Percentiles rank a stretch among this genome's conserved stretches.
Evolutionary conservation across 2,329 filamentous ascomycete genomes (phyloP).

Genomic region (Aspergillus cejpii): DNA sequence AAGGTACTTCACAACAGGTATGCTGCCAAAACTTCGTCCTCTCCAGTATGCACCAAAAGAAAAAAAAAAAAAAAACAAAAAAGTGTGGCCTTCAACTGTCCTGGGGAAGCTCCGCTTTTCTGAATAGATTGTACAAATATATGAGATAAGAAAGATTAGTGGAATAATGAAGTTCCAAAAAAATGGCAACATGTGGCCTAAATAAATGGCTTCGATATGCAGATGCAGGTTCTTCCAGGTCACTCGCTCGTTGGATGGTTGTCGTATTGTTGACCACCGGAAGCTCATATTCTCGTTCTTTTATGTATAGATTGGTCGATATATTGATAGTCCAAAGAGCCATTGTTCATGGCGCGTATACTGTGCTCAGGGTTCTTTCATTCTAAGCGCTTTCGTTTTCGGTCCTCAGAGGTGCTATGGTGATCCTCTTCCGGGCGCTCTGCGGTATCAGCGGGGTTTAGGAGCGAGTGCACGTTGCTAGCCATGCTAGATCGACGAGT

Average conservation of each 20-base stretch:
- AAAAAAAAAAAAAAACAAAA: conserved; percentile 4
- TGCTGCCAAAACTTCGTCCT: background rate
- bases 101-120: background rate
- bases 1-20: conserved; percentile 1
- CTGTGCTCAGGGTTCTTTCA: conserved; percentile 25
- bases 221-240: conserved; percentile 3
- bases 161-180: conserved; percentile 4
- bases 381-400: conserved; percentile 55
- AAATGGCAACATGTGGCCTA: background rate
- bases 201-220: conserved; percentile 3
- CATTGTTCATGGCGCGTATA: background rate
- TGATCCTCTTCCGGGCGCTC: conserved; percentile 61
- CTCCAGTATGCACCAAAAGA: background rate
- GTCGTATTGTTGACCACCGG: background rate
- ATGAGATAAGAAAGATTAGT: conserved; percentile 3
- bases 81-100: conserved; percentile 5
- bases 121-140: conserved; percentile 12
- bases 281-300: background rate
- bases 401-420: conserved; percentile 48
- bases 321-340: conserved; percentile 12
- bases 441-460: conserved; percentile 62
- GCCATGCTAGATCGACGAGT: conserved; percentile 65
- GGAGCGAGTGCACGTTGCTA: conserved; percentile 59
- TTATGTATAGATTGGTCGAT: conserved; percentile 1
- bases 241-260: background rate